Evolutionary conservation across 2,329 filamentous ascomycete species (phyloP).

Genomic region (Claviceps sp.): DNA sequence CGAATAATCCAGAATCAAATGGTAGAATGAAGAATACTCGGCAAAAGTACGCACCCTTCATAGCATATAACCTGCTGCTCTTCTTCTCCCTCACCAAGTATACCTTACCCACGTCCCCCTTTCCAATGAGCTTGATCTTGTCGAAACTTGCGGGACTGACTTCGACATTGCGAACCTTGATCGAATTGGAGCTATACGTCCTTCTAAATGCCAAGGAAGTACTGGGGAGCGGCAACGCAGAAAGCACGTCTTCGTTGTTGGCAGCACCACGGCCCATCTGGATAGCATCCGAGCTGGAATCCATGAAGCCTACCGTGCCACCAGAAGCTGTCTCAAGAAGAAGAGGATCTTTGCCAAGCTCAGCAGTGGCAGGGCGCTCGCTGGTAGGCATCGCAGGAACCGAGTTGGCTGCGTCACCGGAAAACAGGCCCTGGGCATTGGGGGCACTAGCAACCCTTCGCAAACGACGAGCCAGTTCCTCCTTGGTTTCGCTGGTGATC

Average conservation of each 20-base stretch:
- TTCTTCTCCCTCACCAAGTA: conserved; percentile 98
- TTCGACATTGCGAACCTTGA: conserved; percentile 95
- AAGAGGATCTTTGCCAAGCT: conserved; percentile 72
- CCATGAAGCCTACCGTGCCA: conserved; percentile 16
- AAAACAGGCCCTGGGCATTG: conserved; percentile 88
- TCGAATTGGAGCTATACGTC: conserved; percentile 98
- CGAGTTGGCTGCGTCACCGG: conserved; percentile 22
- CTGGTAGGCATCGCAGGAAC: conserved; percentile 29
- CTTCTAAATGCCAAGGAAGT: conserved; percentile 68
- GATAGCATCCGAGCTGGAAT: conserved; percentile 16
- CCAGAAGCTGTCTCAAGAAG: conserved; percentile 30
- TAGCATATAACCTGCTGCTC: conserved; percentile 85
- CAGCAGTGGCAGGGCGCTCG: conserved; percentile 69
- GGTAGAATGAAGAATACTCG: background rate
- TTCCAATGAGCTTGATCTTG: conserved; percentile 98
- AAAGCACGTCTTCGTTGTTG: conserved; percentile 37
- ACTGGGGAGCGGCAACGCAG: conserved; percentile 52
- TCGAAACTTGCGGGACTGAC: conserved; percentile 93
- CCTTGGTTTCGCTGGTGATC: conserved; percentile 68
- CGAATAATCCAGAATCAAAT: too few species aligned
- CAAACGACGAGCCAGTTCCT: conserved; percentile 85
- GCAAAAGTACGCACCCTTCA: conserved; percentile 65
- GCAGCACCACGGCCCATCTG: conserved; percentile 23
- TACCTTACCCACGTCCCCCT: conserved; percentile 96
- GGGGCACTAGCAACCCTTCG: conserved; percentile 90